Conservation (phyloP, 805 yeast genomes). For the Myxozyma sirexii region DNA sequence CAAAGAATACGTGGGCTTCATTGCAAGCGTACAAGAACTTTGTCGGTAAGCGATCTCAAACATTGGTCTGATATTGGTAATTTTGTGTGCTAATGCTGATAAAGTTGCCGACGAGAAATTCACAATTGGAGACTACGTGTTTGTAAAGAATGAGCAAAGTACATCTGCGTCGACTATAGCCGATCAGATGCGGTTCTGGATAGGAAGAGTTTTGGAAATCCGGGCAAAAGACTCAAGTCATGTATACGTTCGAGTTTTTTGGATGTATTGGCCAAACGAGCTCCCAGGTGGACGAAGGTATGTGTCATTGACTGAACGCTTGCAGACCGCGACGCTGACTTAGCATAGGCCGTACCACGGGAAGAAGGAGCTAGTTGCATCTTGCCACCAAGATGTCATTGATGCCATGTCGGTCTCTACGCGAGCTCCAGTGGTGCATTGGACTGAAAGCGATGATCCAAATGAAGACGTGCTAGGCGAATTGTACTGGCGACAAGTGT, state of each 20-base stretch:
- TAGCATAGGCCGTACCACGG: constrained; percentile 26
- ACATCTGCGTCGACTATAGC: background rate
- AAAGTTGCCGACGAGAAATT: constrained; percentile 27
- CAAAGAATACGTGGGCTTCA: constrained; percentile 16
- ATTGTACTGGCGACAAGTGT: constrained; percentile 32
- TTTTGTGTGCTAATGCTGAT: background rate
- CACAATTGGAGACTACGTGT: constrained; percentile 27
- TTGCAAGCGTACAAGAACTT: constrained; percentile 17
- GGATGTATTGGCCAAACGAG: constrained; percentile 34
- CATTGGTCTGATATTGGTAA: background rate
- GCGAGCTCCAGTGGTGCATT: constrained; percentile 23
- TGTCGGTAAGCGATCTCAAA: constrained; percentile 14
- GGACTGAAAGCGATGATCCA: constrained; percentile 17
- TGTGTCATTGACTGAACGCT: background rate
- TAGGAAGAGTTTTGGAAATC: constrained; percentile 27
- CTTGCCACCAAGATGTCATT: constrained; percentile 30
- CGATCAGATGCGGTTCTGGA: constrained; percentile 23
- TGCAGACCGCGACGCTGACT: background rate
- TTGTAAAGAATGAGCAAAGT: constrained; percentile 20
- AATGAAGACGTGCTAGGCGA: constrained; percentile 6
- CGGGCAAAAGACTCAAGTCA: constrained; percentile 22
- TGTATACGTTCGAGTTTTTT: constrained; percentile 23
- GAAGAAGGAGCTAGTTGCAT: constrained; percentile 29
- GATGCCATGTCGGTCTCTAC: constrained; percentile 30
- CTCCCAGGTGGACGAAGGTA: constrained; percentile 29